These are phyloP conservation scores for Ogataea corticis DNA, from an alignment of 805 yeast genomes.

Conservation along the genomic window DNA sequence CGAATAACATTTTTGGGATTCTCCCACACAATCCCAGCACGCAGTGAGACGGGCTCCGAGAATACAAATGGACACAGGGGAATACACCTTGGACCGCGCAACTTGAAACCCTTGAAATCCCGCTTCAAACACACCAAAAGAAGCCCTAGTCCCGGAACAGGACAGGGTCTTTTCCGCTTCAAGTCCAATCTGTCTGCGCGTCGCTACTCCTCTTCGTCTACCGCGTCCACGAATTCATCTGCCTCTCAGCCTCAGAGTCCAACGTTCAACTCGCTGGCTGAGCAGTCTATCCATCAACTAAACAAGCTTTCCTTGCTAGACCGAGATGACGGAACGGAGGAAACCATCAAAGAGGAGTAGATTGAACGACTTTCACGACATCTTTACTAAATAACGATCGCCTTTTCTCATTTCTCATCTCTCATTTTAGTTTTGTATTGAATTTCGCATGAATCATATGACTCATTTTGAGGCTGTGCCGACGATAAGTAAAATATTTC, in stretches of 20 bases:
- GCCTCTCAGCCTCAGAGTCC: constrained; percentile 12
- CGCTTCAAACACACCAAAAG: constrained; percentile 13
- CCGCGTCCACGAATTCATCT: constrained; percentile 10
- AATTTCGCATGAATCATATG: too few relatives aligned
- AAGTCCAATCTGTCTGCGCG: constrained; percentile 9
- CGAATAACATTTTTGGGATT: neutral
- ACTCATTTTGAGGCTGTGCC: too few relatives aligned
- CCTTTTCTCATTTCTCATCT: too few relatives aligned
- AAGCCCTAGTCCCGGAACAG: constrained; percentile 4
- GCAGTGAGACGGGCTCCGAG: neutral
- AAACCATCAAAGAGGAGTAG: neutral
- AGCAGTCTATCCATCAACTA: constrained; percentile 8
- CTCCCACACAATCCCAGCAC: neutral
- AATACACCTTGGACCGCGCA: constrained; percentile 6
- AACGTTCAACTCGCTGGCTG: constrained; percentile 5
- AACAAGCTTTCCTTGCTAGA: constrained; percentile 9
- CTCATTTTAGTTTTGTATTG: too few relatives aligned
- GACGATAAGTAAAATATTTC: too few relatives aligned
- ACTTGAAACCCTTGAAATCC: constrained; percentile 16
- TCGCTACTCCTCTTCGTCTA: constrained; percentile 12
- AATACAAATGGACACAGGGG: constrained; percentile 1
- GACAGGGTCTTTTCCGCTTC: constrained; percentile 11
- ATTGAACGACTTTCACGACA: neutral
- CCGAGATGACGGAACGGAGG: neutral
- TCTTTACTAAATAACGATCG: too few relatives aligned